Evolutionary conservation across 495 filamentous ascomycete species (phyloP).

Genomic region (Hypoxylon fragiforme): DNA sequence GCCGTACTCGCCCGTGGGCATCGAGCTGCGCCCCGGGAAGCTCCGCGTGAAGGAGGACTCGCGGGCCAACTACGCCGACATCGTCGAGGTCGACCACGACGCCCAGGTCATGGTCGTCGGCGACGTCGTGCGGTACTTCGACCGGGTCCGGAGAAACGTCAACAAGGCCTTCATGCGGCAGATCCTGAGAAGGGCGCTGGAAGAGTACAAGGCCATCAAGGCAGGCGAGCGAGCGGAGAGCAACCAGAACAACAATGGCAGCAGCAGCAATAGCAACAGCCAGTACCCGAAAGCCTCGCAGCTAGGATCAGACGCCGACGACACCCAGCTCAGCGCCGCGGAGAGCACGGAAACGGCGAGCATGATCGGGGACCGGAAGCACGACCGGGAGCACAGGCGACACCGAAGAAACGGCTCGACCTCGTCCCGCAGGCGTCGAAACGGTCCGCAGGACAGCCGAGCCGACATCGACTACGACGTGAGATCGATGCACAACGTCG

Average conservation of each 20-base stretch:
- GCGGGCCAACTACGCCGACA: slow-evolving; percentile 40
- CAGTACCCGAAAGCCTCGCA: no score
- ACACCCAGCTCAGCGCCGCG: slow-evolving; percentile 18
- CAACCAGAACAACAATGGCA: slow-evolving; percentile 13
- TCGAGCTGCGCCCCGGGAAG: slow-evolving; percentile 37
- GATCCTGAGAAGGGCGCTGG: slow-evolving; percentile 36
- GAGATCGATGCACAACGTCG: slow-evolving; percentile 39
- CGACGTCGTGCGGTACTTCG: slow-evolving; percentile 41
- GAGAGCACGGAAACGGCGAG: slow-evolving; percentile 22
- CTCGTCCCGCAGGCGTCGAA: slow-evolving; percentile 13
- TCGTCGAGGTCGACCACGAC: slow-evolving; percentile 38
- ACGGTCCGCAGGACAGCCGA: slow-evolving; percentile 12
- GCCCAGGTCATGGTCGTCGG: slow-evolving; percentile 40
- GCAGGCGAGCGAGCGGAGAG: slow-evolving; percentile 13
- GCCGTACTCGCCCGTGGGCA: slow-evolving; percentile 36
- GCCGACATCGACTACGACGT: slow-evolving; percentile 32
- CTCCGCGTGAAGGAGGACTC: slow-evolving; percentile 40
- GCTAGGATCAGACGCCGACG: slow-evolving; percentile 22
- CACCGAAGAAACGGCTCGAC: slow-evolving; percentile 18
- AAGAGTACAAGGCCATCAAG: slow-evolving; percentile 35
- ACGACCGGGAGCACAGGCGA: slow-evolving; percentile 3
- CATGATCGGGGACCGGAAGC: slow-evolving; percentile 22
- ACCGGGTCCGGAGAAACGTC: slow-evolving; percentile 39
- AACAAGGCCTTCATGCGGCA: slow-evolving; percentile 43
- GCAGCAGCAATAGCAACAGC: slow-evolving; percentile 1